phyloP scores from a whole-genome alignment of 2,329 filamentous ascomycete genomes.

The Trichoderma sp. region DNA sequence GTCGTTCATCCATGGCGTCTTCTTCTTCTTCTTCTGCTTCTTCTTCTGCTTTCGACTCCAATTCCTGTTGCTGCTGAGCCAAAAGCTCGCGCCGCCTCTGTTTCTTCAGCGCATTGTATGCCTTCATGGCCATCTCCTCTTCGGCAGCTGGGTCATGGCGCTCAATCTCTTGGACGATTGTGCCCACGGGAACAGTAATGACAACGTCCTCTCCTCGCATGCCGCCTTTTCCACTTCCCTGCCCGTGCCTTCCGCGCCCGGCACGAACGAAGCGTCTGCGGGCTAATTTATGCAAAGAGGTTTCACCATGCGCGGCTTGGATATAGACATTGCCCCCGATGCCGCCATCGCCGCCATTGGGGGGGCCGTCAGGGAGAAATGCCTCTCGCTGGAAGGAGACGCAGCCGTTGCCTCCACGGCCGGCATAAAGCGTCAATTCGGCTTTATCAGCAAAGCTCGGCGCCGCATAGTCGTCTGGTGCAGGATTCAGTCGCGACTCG shows the following conservation, averaged over 20 bases:
- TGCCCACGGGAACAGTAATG: constrained; percentile 88
- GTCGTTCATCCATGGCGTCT: constrained; percentile 4
- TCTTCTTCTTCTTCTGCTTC: constrained; percentile 17
- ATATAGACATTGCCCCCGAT: constrained; percentile 91
- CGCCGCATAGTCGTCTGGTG: constrained; percentile 78
- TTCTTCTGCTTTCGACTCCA: constrained; percentile 19
- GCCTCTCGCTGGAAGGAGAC: constrained; percentile 93
- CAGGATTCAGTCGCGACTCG: constrained; percentile 68
- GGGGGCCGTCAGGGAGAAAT: constrained; percentile 80
- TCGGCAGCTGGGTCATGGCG: constrained; percentile 74
- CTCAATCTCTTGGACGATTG: constrained; percentile 78
- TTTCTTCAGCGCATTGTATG: constrained; percentile 35
- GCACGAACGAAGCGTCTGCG: constrained; percentile 72
- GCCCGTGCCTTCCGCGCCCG: constrained; percentile 71
- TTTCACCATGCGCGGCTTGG: constrained; percentile 86
- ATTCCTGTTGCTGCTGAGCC: constrained; percentile 21
- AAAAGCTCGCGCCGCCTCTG: constrained; percentile 31
- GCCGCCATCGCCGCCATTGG: constrained; percentile 93
- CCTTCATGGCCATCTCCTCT: constrained; percentile 45
- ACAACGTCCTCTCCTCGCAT: constrained; percentile 82
- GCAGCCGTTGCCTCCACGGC: constrained; percentile 83
- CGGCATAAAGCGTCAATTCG: constrained; percentile 71
- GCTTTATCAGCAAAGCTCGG: constrained; percentile 87
- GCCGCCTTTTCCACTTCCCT: constrained; percentile 70
- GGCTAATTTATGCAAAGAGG: constrained; percentile 87